phyloP scores from a whole-genome alignment of 768 basidiomycete species.

The Albatrellus ellisii region DNA sequence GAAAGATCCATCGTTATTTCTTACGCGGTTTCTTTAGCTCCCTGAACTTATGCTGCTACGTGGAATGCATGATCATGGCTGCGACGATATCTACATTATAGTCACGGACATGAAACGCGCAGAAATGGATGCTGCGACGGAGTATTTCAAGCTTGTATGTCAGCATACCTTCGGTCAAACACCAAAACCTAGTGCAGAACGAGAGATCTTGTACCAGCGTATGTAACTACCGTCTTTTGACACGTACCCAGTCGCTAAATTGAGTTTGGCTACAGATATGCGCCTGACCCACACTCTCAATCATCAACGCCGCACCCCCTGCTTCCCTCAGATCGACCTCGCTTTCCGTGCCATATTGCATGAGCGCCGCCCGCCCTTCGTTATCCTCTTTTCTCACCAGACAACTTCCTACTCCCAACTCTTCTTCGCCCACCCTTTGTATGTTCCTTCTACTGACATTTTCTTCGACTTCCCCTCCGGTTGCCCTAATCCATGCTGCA shows the following conservation, averaged over 20 bases:
- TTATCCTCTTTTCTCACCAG: constrained; percentile 70
- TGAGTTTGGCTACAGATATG: constrained; percentile 31
- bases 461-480: constrained; percentile 72
- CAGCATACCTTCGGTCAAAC: constrained; percentile 47
- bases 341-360: constrained; percentile 62
- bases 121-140: constrained; percentile 72
- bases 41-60: constrained; percentile 70
- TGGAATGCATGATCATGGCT: constrained; percentile 70
- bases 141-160: constrained; percentile 67
- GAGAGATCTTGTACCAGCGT: constrained; percentile 61
- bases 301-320: constrained; percentile 59
- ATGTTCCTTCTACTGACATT: constrained; percentile 58
- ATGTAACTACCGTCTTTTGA: constrained; percentile 15
- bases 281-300: constrained; percentile 53
- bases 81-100: constrained; percentile 68
- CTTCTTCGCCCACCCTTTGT: constrained; percentile 59
- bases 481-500: constrained; percentile 68
- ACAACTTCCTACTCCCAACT: constrained; percentile 75
- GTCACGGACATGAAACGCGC: constrained; percentile 69
- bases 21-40: constrained; percentile 27
- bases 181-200: constrained; percentile 54
- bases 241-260: too few species aligned
- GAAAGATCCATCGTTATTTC: neutral
- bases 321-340: constrained; percentile 74
- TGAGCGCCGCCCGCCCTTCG: constrained; percentile 66